phyloP scores from a whole-genome alignment of 2,329 filamentous ascomycete species.

The Arthrobotrys sinensis region DNA sequence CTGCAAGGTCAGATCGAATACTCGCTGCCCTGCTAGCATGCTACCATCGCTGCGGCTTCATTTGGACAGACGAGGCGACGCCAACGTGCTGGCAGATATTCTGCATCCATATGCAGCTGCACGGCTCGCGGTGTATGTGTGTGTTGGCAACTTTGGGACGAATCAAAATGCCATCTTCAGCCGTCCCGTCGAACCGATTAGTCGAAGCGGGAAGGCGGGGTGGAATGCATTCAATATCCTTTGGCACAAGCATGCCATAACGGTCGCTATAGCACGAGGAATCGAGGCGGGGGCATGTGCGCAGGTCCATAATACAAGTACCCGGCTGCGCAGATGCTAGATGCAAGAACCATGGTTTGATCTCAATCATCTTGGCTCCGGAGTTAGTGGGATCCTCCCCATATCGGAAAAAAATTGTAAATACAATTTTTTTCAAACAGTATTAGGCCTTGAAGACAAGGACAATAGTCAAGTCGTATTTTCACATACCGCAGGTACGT shows the following conservation, averaged over 20 bases:
- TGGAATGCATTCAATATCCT: neutral
- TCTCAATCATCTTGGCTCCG: neutral
- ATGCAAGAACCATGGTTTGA: neutral
- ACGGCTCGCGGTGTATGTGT: neutral
- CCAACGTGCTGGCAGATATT: constrained; percentile 7
- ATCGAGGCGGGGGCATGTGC: neutral
- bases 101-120: neutral
- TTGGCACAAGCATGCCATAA: neutral
- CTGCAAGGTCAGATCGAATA: no score
- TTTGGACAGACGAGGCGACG: neutral
- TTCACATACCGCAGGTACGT: no score
- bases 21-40: neutral
- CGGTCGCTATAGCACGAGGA: neutral
- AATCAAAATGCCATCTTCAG: neutral
- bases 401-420: no score
- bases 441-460: no score
- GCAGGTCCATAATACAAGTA: neutral
- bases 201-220: neutral
- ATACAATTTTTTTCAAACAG: no score
- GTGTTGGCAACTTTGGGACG: neutral
- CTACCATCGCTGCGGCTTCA: neutral
- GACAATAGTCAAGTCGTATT: no score
- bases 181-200: constrained; percentile 3
- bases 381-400: no score
- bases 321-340: neutral